These are phyloP conservation scores for Sinapis alba DNA, from an alignment of 441 rosid species.

Conservation along the genomic window DNA sequence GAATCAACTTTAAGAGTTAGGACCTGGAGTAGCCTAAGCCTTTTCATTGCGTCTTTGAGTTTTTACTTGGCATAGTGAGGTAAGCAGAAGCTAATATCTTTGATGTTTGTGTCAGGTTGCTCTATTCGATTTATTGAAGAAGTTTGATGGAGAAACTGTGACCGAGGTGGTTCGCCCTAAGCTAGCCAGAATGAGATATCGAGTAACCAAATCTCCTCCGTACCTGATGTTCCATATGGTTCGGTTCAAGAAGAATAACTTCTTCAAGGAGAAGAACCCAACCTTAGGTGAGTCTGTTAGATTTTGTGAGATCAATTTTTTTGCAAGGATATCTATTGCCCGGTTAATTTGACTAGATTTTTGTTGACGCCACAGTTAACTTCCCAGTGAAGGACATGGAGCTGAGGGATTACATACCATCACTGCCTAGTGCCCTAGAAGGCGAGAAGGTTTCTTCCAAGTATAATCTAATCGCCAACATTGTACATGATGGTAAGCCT, in stretches of 20 bases:
- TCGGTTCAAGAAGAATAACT: conserved; percentile 89
- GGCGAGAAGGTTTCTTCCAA: conserved; percentile 63
- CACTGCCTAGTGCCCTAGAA: conserved; percentile 69
- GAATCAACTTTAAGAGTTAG: background rate
- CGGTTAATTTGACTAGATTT: conserved; percentile 21
- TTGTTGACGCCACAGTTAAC: conserved; percentile 58
- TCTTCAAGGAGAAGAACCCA: conserved; percentile 93
- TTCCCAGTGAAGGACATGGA: conserved; percentile 96
- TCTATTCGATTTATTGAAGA: conserved; percentile 82
- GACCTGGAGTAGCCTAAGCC: background rate
- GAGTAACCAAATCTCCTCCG: conserved; percentile 75
- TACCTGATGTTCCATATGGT: conserved; percentile 95
- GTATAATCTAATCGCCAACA: conserved; percentile 88
- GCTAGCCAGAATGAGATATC: conserved; percentile 85
- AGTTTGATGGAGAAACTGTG: conserved; percentile 87
- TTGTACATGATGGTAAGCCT: conserved; percentile 95
- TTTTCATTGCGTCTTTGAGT: conserved; percentile 3
- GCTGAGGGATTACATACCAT: conserved; percentile 91
- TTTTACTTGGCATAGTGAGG: background rate
- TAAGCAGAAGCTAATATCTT: conserved; percentile 20
- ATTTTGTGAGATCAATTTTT: background rate
- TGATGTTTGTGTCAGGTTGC: conserved; percentile 60
- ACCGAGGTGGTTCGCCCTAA: conserved; percentile 96
- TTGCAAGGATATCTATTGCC: background rate
- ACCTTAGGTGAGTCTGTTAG: conserved; percentile 63